Base-by-base conservation (phyloP, 2,329 filamentous ascomycete genomes). In the Lasiodiplodia sp. region DNA sequence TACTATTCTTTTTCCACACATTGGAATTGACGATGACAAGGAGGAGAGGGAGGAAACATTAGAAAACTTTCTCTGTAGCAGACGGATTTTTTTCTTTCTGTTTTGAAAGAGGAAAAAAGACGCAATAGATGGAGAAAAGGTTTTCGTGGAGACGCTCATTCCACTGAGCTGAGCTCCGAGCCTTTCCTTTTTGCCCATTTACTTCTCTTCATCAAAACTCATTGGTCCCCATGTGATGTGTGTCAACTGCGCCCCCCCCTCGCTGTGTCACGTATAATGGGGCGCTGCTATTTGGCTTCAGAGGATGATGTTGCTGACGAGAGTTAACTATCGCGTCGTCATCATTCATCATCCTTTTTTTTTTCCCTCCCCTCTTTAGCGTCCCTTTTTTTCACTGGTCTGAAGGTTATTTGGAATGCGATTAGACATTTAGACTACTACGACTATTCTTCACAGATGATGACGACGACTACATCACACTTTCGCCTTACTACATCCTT, bases 61-160 rank as follows among this genome's bases (percentile, higher is more conserved):
- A 21, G 23, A 62, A 25, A 62, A 47, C 21, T 38, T 57, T 16
- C 18, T 21, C n/a, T 58, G 34, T 38, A 21, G 25, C 37, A 21
- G 37, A 40, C 7, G 21, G 5, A 40, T 23, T 21, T 38, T 55
- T 37, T 47, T 47, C 40, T n/a, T 47, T 21, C 44, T 47, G 44
- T 11, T 3, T 25, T 6, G 56, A 44, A 34, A 58, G 37, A 37
- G 34, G 7, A 16, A 37, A 44, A 47, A 56, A 56, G 28, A 47
- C 21, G 44, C 44, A 56, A 56, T 56, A 56, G 52, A 56, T 56
- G 23, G 51, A 53, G 25, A 31, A 49, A 56, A 28, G 52, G 31
- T 8, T 8, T 60, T 60, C 57, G 57, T 60, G 52, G 31, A 60
- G 57, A 60, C 57, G 57, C 38, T 47, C 57, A 56, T 23, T 34